phyloP scores from a whole-genome alignment of 257 asterid species.

The Scutellaria galericulata region DNA sequence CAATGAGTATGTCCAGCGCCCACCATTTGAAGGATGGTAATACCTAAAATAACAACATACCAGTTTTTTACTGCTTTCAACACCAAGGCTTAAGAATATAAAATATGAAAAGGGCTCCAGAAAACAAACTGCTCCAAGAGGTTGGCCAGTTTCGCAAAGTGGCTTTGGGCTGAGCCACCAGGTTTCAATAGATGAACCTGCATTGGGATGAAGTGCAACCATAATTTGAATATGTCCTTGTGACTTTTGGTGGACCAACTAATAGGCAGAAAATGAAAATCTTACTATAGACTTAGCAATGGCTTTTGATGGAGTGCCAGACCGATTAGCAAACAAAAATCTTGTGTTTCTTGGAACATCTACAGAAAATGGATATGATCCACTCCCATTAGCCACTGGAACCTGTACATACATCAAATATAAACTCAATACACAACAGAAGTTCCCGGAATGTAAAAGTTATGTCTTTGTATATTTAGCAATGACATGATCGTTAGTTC shows the following conservation, averaged over 20 bases:
- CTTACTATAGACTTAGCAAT: conserved; percentile 97
- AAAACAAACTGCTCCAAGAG: conserved; percentile 95
- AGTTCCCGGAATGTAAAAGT: conserved; percentile 24
- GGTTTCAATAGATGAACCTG: conserved; percentile 94
- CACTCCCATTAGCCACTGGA: conserved; percentile 97
- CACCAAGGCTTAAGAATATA: conserved; percentile 26
- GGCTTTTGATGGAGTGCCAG: conserved; percentile 80
- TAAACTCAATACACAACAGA: conserved; percentile 17
- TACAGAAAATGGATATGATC: conserved; percentile 82
- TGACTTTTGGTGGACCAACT: conserved; percentile 29
- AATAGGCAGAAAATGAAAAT: conserved; percentile 34
- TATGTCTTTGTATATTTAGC: conserved; percentile 17
- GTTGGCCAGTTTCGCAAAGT: conserved; percentile 86
- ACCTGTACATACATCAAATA: conserved; percentile 65
- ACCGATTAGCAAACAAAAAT: conserved; percentile 81
- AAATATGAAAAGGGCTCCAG: conserved; percentile 26
- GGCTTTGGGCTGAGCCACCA: conserved; percentile 79
- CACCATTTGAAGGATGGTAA: conserved; percentile 99
- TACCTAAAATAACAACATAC: conserved; percentile 55
- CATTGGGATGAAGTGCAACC: conserved; percentile 42
- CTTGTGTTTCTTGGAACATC: conserved; percentile 92
- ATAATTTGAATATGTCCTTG: conserved; percentile 21
- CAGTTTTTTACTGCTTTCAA: conserved; percentile 17
- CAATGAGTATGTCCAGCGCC: conserved; percentile 94
- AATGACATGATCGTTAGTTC: conserved; percentile 28